Base-by-base conservation (phyloP, 1,284 basidiomycete genomes). In the Malassezia psittaci region DNA sequence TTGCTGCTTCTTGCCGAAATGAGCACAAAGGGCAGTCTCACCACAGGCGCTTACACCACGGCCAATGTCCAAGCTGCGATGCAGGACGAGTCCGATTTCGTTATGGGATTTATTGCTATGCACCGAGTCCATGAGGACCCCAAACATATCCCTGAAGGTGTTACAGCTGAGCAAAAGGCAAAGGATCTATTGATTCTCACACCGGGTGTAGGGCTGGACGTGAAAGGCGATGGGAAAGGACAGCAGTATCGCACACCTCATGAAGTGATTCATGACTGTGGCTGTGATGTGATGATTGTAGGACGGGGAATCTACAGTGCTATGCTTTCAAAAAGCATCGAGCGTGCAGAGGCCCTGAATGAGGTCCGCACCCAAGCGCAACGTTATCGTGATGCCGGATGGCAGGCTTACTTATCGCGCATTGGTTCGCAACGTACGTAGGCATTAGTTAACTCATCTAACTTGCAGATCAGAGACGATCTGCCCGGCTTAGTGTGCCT, bases 211-310 rank as follows among this genome's bases (percentile, higher is more conserved):
- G 88, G 87, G 3, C 78, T 96, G 45, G 88, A 89, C 61, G 75
- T 78, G 6, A 85, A 82, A 62, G 89, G 88, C 2, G 94, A 98
- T 76, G 78, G 79, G 2, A 85, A 93, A 83, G 94, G 93, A 13
- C 94, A 99, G 77, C 90, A 96, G 76, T 99, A 99, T 77, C 81
- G 90, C 53, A 93, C 90, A 3, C 94, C 94, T 0, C 77, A 82
- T 35, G 80, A 93, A 75, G 93, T 94, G 19, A 79, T 99, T 15
- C 75, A 82, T 36, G 83, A 87, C 48, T 83, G 82, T 42, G 91
- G 90, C n/a, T 90, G 88, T 75, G 94, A 99, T 78, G 82, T 98
- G 29, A 98, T 98, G 72, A 98, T 99, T 62, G 94, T 99, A 37
- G 94, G 94, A 13, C 79, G 94, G 54, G 94, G 93, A 0, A 86